Evolutionary conservation across 83 land plant genomes (phyloP).

Genomic region (Picea engelmannii): DNA sequence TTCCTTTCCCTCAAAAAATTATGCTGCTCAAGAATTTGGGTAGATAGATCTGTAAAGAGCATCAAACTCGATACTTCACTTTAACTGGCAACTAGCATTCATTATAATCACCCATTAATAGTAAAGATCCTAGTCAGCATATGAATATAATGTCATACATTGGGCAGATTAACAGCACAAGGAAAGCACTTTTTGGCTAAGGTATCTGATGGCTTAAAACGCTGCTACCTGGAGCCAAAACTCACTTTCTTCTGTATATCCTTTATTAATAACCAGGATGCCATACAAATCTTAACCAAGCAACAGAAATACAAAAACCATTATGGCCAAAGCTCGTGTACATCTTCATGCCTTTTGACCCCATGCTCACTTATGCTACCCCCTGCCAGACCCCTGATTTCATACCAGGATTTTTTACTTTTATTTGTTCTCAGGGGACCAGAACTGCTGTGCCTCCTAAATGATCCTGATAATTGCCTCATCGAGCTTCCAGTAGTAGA

Average conservation of each 20-base stretch:
- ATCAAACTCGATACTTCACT: slow-evolving; percentile 4
- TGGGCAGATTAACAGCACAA: neutral
- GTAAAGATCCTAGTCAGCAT: neutral
- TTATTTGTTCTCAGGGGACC: slow-evolving; percentile 40
- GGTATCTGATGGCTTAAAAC: neutral
- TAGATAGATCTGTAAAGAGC: neutral
- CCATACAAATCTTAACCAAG: slow-evolving; percentile 11
- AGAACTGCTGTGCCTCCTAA: slow-evolving; percentile 49
- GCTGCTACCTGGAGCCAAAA: neutral
- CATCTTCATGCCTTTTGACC: slow-evolving; percentile 10
- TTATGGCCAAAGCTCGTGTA: slow-evolving; percentile 19
- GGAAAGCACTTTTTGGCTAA: neutral
- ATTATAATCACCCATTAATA: neutral
- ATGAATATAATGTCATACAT: neutral
- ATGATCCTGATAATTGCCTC: slow-evolving; percentile 37
- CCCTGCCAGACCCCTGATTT: slow-evolving; percentile 30
- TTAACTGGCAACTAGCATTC: neutral
- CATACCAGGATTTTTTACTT: slow-evolving; percentile 42
- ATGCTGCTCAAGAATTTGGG: slow-evolving; percentile 8
- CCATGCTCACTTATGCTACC: slow-evolving; percentile 70
- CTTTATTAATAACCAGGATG: slow-evolving; percentile 1
- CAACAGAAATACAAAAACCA: slow-evolving; percentile 16
- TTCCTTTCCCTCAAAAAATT: neutral
- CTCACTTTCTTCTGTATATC: neutral
- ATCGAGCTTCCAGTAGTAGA: slow-evolving; percentile 19